These are phyloP conservation scores for Fraxinus latifolia DNA, from an alignment of 305 asterid genomes.

Conservation along the genomic window DNA sequence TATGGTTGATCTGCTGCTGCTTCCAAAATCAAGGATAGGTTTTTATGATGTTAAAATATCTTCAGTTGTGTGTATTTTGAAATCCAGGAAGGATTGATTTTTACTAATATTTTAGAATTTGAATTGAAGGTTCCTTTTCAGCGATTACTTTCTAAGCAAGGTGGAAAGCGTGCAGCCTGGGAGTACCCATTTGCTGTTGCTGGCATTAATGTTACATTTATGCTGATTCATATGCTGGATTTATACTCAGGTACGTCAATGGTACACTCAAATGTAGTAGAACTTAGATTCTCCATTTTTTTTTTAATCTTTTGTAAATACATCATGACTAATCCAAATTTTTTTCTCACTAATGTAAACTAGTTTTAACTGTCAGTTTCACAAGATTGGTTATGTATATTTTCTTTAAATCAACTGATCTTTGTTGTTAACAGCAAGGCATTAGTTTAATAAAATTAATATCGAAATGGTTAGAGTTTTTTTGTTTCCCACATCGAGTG, in stretches of 20 bases:
- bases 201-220: slow-evolving; percentile 76
- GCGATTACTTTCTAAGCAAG: slow-evolving; percentile 78
- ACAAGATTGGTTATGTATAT: background rate
- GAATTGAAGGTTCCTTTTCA: slow-evolving; percentile 74
- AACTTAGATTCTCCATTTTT: background rate
- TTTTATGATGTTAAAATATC: slow-evolving; percentile 11
- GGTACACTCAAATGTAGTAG: background rate
- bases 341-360: background rate
- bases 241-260: slow-evolving; percentile 56
- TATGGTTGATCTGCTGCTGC: slow-evolving; percentile 46
- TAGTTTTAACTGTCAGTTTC: background rate
- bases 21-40: slow-evolving; percentile 22
- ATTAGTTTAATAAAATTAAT: background rate
- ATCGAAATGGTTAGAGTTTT: background rate
- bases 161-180: slow-evolving; percentile 76
- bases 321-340: background rate
- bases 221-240: slow-evolving; percentile 94
- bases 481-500: background rate
- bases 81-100: slow-evolving; percentile 22
- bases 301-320: background rate
- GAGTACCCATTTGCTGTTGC: slow-evolving; percentile 98
- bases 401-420: background rate
- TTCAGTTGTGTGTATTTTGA: background rate
- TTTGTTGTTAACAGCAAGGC: background rate
- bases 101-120: slow-evolving; percentile 54